Evolutionary conservation across 768 basidiomycete genomes (phyloP), one percentile per base, ranked within the genome.

Genomic region (Mrakia blollopis): DNA sequence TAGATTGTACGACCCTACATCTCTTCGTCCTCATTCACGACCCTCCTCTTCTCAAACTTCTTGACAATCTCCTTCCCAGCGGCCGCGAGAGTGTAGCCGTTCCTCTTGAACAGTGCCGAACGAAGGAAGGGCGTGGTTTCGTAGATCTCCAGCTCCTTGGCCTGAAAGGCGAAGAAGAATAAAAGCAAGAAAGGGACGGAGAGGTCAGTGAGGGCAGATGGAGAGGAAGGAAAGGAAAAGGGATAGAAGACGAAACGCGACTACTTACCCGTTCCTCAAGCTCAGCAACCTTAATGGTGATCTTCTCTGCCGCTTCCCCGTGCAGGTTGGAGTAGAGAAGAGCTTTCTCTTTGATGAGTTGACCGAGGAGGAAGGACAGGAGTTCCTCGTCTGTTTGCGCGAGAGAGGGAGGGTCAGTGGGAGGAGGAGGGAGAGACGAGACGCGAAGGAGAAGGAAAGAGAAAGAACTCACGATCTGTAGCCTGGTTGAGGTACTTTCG

Each of bases 401-500:
- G 62, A 13, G 8, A 69, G 4, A 57, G 32, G 25, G 37, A 5
- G n/a, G 30, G 44, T 63, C n/a, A 39, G 30, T 44, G 14, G 11
- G 11, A 44, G 44, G 14, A 11, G 11, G 14, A 47, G 11, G 39
- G 8, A 62, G 21, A 21, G 4, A 32, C 47, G n/a, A 11, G 32
- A 30, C 25, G 16, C 37, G 25, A 18, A 73, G 37, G 14, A n/a
- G n/a, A n/a, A 14, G 18, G n/a, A 30, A 73, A 14, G 60, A 25
- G 32, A 61, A 61, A 73, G 10, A 30, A 74, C 73, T 37, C 32
- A 74, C 73, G 92, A 81, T 99, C 97, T 77, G 91, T 91, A 16
- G 94, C 92, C 81, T 95, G 93, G 32, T 94, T 94, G 65, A 99
- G 88, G 84, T 99, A 99, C 85, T 98, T 98, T 79, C 96, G 89